A percentile compares a stretch with the other conserved stretches of the same genome.
phyloP scores from a whole-genome alignment of 2,329 filamentous ascomycete genomes.

The Aspergillus texensis region DNA sequence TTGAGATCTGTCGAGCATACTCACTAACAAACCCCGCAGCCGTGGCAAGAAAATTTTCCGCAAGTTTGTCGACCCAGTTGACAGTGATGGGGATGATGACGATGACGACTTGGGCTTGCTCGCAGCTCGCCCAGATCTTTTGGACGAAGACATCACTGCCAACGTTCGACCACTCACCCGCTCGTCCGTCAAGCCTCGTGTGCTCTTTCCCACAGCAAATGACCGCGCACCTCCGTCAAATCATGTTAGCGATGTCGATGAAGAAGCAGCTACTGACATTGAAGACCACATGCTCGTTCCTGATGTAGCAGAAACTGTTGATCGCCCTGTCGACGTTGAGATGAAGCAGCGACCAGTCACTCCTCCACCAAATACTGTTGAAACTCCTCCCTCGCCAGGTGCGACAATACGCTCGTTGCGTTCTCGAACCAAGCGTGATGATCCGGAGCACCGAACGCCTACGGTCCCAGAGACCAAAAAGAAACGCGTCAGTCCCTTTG shows the following conservation, averaged over 20 bases:
- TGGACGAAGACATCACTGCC: constrained; percentile 32
- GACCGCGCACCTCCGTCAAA: constrained; percentile 43
- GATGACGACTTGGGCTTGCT: constrained; percentile 48
- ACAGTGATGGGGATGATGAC: constrained; percentile 45
- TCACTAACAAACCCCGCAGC: constrained; percentile 44
- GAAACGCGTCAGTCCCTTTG: constrained; percentile 44
- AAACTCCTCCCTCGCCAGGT: constrained; percentile 36
- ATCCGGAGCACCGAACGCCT: constrained; percentile 27
- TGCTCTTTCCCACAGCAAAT: constrained; percentile 58
- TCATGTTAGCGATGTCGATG: constrained; percentile 45
- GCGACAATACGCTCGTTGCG: constrained; percentile 38
- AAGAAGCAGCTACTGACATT: constrained; percentile 60
- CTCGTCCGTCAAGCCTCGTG: constrained; percentile 60
- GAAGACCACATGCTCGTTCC: constrained; percentile 41
- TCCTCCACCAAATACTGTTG: constrained; percentile 23
- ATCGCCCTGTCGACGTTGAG: constrained; percentile 21
- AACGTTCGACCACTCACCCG: constrained; percentile 57
- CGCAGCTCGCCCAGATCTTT: constrained; percentile 41
- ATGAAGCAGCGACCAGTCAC: constrained; percentile 26
- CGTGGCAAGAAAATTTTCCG: constrained; percentile 65
- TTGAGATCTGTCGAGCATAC: neutral
- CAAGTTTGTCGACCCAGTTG: constrained; percentile 51
- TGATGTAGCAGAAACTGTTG: constrained; percentile 19
- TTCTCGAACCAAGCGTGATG: constrained; percentile 31
- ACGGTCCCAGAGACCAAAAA: constrained; percentile 27